phyloP scores from a whole-genome alignment of 495 filamentous ascomycete genomes.

The Neurospora sp. region DNA sequence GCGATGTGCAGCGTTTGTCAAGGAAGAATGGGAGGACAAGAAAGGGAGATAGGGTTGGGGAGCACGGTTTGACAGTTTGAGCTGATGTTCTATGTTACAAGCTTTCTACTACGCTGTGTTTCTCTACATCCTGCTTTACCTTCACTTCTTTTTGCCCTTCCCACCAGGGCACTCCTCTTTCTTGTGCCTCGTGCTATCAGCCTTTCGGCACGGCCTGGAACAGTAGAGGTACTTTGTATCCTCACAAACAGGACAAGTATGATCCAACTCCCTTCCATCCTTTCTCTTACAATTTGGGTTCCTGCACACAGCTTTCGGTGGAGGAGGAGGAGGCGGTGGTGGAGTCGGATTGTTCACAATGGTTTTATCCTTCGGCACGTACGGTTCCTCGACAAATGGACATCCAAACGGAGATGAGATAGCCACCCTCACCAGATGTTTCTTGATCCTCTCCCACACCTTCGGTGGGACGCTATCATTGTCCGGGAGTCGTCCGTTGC shows the following conservation, averaged over 20 bases:
- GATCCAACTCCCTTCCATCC: constrained; percentile 15
- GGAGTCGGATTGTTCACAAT: background rate
- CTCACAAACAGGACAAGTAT: constrained; percentile 13
- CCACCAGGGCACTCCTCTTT: constrained; percentile 8
- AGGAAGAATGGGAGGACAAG: constrained; percentile 13
- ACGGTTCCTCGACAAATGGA: constrained; percentile 23
- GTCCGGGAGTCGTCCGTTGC: constrained; percentile 21
- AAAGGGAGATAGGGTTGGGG: constrained; percentile 1
- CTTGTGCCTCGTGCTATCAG: constrained; percentile 27
- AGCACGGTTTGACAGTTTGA: background rate
- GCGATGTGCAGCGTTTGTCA: constrained; percentile 41
- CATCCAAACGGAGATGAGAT: constrained; percentile 26
- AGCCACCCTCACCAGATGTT: constrained; percentile 23
- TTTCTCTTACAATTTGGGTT: constrained; percentile 13
- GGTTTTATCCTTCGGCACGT: constrained; percentile 6
- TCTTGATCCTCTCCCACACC: constrained; percentile 17
- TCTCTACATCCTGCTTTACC: background rate
- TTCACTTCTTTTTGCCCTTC: background rate
- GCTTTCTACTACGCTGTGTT: background rate
- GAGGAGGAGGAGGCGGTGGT: background rate
- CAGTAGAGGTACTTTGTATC: constrained; percentile 14
- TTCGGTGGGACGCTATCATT: constrained; percentile 16
- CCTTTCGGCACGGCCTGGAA: constrained; percentile 22
- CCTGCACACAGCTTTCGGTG: constrained; percentile 4
- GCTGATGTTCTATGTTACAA: background rate